Base-by-base conservation (phyloP, 2,329 filamentous ascomycete species). In the Neopestalotiopsis sp. region DNA sequence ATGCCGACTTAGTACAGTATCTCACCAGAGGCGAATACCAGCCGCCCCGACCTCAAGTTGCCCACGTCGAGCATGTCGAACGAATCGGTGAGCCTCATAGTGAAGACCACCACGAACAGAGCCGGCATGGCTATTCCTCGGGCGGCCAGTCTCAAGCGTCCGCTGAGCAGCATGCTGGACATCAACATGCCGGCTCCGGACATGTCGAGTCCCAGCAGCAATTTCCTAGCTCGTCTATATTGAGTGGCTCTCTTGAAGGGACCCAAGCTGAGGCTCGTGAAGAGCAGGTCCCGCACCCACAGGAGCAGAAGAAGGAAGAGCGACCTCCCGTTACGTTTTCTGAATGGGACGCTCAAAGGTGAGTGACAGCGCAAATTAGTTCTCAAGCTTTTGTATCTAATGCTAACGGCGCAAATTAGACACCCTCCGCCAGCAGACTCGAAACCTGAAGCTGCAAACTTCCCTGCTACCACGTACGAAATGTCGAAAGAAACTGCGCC, bases 391-490 rank as follows among this genome's bases (percentile, higher is more conserved):
- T 17, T 20, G 20, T n/a, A 20, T n/a, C 17, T 4, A 38, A 20
- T 62, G 28, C 59, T 45, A 45, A 76, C 68, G 75, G 68, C 61
- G n/a, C 61, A 42, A 10, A 57, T 62, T 73, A 93, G 91, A 77
- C 88, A 91, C 74, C 81, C 90, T 59, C 90, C 90, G 69, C 89
- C 90, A 12, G 68, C 80, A 57, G 81, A 92, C 76, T 94, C 94
- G 5, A 92, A 86, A 76, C 95, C 95, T 9, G 96, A 98, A 85
- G 95, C 94, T 6, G 84, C 89, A 71, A 94, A 97, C 79, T 92
- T 98, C 76, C 94, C 94, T 17, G 86, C 87, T 61, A 89, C 90
- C 68, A 90, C 90, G 67, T 98, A 98, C 80, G 87, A 88, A 68
- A 98, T 98, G 91, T 97, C 92, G 68, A 88, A 88, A 68, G 92